Conservation (phyloP, 345 rosid genomes). For the Aquilaria malaccensis region DNA sequence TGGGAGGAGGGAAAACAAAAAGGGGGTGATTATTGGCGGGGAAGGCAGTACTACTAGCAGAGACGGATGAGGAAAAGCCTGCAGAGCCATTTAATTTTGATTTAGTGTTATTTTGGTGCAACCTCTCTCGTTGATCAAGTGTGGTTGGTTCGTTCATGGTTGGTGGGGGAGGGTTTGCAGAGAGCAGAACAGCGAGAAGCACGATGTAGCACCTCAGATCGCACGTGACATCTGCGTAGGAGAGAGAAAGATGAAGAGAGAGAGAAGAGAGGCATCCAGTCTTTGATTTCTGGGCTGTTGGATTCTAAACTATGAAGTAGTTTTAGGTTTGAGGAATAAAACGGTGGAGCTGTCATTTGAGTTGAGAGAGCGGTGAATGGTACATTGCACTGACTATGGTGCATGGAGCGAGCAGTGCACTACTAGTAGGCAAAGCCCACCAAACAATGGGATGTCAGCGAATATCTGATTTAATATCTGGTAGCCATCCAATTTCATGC, state of each 20-base stretch:
- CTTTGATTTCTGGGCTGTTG: neutral
- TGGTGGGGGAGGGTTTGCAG: conserved; percentile 15
- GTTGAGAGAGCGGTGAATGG: no score
- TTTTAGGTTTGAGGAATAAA: conserved; percentile 3
- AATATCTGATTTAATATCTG: no score
- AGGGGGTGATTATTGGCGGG: conserved; percentile 16
- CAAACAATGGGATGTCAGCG: no score
- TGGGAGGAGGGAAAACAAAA: conserved; percentile 17
- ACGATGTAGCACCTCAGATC: conserved; percentile 13
- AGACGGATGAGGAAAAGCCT: conserved; percentile 44
- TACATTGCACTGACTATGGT: no score
- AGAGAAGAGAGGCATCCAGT: neutral
- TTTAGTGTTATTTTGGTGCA: no score
- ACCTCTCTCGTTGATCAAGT: no score
- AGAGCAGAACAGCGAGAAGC: conserved; percentile 15
- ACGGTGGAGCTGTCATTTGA: no score
- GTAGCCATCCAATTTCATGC: no score
- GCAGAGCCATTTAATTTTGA: neutral
- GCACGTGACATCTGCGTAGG: conserved; percentile 15
- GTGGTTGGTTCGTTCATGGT: no score
- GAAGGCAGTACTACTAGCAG: conserved; percentile 27
- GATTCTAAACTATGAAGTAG: conserved; percentile 3
- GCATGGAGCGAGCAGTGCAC: no score
- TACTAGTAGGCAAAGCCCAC: no score
- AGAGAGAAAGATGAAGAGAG: neutral